Evolutionary conservation across 495 filamentous ascomycete species (phyloP).

Genomic region (Delitschia confertaspora): DNA sequence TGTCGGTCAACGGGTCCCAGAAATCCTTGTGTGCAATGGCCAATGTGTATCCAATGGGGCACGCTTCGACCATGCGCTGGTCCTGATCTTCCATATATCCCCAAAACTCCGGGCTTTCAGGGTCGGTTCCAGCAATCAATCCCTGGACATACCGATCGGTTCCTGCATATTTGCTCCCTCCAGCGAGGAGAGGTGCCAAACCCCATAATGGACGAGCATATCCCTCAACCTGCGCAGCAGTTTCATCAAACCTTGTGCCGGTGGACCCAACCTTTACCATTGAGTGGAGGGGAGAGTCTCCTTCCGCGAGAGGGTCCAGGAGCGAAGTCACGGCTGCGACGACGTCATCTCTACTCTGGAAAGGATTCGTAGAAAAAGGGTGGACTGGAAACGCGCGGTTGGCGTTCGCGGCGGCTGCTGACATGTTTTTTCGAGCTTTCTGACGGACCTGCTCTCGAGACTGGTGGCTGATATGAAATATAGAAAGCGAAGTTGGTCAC

Average conservation of each 20-base stretch:
- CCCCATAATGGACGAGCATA: slow-evolving; percentile 69
- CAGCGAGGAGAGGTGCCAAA: slow-evolving; percentile 57
- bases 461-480: neutral
- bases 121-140: slow-evolving; percentile 58
- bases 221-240: slow-evolving; percentile 68
- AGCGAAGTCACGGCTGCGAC: slow-evolving; percentile 33
- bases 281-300: slow-evolving; percentile 29
- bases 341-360: slow-evolving; percentile 32
- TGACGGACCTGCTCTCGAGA: neutral
- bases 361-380: slow-evolving; percentile 33
- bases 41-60: slow-evolving; percentile 58
- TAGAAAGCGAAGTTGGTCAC: neutral
- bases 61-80: slow-evolving; percentile 82
- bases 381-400: slow-evolving; percentile 27
- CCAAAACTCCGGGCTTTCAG: slow-evolving; percentile 60
- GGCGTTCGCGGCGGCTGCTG: slow-evolving; percentile 22
- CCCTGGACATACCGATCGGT: slow-evolving; percentile 58
- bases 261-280: slow-evolving; percentile 30
- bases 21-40: slow-evolving; percentile 53
- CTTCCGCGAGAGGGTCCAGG: slow-evolving; percentile 32
- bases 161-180: slow-evolving; percentile 53
- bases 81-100: slow-evolving; percentile 62
- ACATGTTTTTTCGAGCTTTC: slow-evolving; percentile 8
- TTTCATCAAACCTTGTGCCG: slow-evolving; percentile 49
- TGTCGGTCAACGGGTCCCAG: slow-evolving; percentile 55